Evolutionary conservation across 2,329 filamentous ascomycete species (phyloP).

Genomic region (Ceratocystis ficicola): DNA sequence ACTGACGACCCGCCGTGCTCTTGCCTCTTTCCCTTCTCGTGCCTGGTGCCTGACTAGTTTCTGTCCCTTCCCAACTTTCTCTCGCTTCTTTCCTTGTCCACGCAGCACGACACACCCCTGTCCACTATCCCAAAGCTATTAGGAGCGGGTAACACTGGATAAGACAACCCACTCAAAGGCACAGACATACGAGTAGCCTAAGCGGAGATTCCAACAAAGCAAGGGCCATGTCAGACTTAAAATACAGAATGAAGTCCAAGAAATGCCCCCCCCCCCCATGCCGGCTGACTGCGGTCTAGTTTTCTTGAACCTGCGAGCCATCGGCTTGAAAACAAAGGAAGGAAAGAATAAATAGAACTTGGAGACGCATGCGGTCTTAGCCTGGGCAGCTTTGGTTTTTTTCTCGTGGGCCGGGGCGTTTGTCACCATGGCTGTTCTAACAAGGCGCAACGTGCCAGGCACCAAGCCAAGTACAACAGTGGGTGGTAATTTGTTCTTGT

Average conservation of each 20-base stretch:
- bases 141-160: no score
- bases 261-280: not conserved
- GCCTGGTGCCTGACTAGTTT: not conserved
- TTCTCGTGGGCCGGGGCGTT: not conserved
- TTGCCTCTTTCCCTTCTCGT: no score
- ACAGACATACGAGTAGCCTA: no score
- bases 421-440: not conserved
- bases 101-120: no score
- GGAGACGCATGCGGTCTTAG: not conserved
- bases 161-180: no score
- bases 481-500: not conserved
- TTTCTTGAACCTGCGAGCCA: not conserved
- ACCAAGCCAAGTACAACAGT: not conserved
- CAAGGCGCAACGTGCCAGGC: not conserved
- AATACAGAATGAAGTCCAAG: no score
- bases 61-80: no score
- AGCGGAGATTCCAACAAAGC: no score
- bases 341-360: not conserved
- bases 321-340: not conserved
- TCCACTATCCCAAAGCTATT: no score
- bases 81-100: no score
- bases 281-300: not conserved
- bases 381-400: not conserved
- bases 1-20: no score
- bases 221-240: no score